phyloP scores from a whole-genome alignment of 768 basidiomycete genomes.

The Suillus subluteus region DNA sequence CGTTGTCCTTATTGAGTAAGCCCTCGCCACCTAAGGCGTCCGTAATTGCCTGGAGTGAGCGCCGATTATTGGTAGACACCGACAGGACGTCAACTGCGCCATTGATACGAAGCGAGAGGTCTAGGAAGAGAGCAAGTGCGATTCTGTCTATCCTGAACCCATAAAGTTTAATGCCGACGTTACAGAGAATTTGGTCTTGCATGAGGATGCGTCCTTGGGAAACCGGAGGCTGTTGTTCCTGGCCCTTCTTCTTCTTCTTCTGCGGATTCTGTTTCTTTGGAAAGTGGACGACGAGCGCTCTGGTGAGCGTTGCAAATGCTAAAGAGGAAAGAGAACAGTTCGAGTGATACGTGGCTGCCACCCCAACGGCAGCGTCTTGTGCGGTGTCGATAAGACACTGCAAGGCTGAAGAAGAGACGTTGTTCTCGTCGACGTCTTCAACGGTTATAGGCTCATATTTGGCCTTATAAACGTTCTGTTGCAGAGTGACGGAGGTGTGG shows the following conservation, averaged over 20 bases:
- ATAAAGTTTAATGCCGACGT: slow-evolving; percentile 34
- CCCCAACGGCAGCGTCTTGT: slow-evolving; percentile 35
- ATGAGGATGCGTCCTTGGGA: slow-evolving; percentile 28
- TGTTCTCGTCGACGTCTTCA: slow-evolving; percentile 28
- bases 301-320: slow-evolving; percentile 42
- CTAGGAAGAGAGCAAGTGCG: slow-evolving; percentile 41
- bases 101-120: slow-evolving; percentile 39
- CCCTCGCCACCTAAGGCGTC: slow-evolving; percentile 41
- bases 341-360: slow-evolving; percentile 46
- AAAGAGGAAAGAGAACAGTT: slow-evolving; percentile 39
- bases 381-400: slow-evolving; percentile 33
- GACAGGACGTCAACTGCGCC: slow-evolving; percentile 48
- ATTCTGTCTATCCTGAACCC: slow-evolving; percentile 53
- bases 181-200: slow-evolving; percentile 35
- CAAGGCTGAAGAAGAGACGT: slow-evolving; percentile 28
- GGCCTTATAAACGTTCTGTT: slow-evolving; percentile 39
- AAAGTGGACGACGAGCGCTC: slow-evolving; percentile 40
- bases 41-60: slow-evolving; percentile 40
- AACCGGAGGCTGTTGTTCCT: slow-evolving; percentile 1
- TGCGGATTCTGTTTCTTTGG: slow-evolving; percentile 15
- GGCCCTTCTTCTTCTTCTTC: slow-evolving; percentile 10
- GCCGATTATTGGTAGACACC: slow-evolving; percentile 24
- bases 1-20: slow-evolving; percentile 30
- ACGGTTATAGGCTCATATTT: slow-evolving; percentile 32
- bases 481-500: slow-evolving; percentile 26